Evolutionary conservation across 495 filamentous ascomycete species (phyloP).

Genomic region (Lentithecium fluviatile): DNA sequence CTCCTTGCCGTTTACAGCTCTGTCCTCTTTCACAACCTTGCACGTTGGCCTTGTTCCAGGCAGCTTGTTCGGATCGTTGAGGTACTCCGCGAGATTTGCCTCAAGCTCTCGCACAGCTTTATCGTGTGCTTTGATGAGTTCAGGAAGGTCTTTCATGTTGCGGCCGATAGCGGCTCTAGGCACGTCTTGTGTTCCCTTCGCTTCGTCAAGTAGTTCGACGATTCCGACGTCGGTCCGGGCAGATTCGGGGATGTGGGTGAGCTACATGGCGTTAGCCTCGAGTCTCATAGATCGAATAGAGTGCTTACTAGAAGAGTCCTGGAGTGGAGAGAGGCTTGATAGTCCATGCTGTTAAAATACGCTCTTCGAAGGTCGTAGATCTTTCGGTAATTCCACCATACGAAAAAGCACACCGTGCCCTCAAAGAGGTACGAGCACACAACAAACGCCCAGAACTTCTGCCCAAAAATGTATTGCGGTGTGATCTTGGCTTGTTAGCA

Average conservation of each 20-base stretch:
- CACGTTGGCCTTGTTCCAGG: conserved; percentile 74
- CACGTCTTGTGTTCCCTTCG: conserved; percentile 6
- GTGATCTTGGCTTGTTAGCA: conserved; percentile 48
- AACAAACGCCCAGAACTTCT: no score
- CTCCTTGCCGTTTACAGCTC: conserved; percentile 40
- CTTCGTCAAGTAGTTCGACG: conserved; percentile 14
- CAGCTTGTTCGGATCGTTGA: conserved; percentile 77
- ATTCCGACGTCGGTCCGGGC: conserved; percentile 14
- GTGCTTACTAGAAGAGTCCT: no score
- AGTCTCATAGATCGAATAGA: no score
- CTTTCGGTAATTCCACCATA: no score
- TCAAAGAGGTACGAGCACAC: no score
- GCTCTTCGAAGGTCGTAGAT: no score
- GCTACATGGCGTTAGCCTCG: no score
- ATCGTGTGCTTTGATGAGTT: conserved; percentile 78
- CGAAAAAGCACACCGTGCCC: no score
- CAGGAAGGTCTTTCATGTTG: conserved; percentile 82
- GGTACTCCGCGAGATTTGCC: conserved; percentile 78
- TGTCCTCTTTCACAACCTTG: conserved; percentile 47
- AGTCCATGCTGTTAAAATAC: no score
- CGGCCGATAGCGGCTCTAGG: conserved; percentile 82
- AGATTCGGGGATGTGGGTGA: conserved; percentile 39
- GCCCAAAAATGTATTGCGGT: no score
- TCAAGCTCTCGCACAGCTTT: conserved; percentile 77
- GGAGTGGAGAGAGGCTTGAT: no score